phyloP scores from a whole-genome alignment of 352 stramenopile species.

The Pythium dissotocum region DNA sequence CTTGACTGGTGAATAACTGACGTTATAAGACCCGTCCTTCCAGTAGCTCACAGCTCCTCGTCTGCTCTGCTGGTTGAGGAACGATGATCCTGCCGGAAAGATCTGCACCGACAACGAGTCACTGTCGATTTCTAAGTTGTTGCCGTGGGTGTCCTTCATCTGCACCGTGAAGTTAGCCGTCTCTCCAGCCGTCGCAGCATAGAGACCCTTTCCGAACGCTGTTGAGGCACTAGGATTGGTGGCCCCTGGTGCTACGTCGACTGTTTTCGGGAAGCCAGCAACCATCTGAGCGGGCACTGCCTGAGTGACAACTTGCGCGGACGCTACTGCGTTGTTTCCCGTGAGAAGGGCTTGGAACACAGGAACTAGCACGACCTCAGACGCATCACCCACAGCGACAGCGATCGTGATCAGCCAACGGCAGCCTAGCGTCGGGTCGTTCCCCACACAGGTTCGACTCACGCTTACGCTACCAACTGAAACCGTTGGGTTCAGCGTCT shows the following conservation, averaged over 20 bases:
- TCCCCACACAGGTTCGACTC: constrained; percentile 37
- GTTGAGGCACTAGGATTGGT: constrained; percentile 79
- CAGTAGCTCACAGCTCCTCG: constrained; percentile 54
- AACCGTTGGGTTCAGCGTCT: constrained; percentile 62
- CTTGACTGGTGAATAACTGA: constrained; percentile 82
- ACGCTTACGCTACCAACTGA: constrained; percentile 31
- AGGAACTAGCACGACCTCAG: constrained; percentile 9
- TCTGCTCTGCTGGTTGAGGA: constrained; percentile 31
- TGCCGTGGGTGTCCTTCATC: constrained; percentile 83
- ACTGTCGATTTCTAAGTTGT: constrained; percentile 58
- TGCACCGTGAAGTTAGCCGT: constrained; percentile 69
- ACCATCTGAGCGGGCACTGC: constrained; percentile 37
- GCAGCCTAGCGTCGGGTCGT: constrained; percentile 55
- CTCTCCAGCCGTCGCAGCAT: constrained; percentile 51
- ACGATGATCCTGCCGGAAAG: constrained; percentile 44
- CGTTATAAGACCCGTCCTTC: constrained; percentile 78
- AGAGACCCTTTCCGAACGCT: constrained; percentile 64
- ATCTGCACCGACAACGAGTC: constrained; percentile 46
- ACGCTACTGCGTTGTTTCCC: constrained; percentile 64
- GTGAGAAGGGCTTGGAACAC: constrained; percentile 28
- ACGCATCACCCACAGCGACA: constrained; percentile 1
- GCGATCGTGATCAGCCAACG: constrained; percentile 71
- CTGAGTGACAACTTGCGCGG: constrained; percentile 36
- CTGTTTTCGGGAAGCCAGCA: constrained; percentile 66
- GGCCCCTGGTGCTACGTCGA: constrained; percentile 45